Evolutionary conservation across 164 flowering plant species (phyloP), one percentile per base, ranked within the genome.

Genomic region (Santalum album): DNA sequence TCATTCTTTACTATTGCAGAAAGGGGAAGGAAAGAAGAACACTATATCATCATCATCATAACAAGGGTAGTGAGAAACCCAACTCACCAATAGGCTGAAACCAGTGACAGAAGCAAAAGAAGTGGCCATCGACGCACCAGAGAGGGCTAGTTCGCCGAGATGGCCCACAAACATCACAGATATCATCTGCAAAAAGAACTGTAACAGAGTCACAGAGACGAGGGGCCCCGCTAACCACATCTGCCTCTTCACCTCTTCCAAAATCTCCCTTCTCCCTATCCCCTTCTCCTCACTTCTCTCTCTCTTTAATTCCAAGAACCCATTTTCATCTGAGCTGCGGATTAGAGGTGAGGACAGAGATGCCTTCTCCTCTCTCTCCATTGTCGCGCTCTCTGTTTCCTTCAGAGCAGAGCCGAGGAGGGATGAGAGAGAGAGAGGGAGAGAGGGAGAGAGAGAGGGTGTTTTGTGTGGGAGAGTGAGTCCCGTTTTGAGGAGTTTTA

Each of bases 151-250:
- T 55, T 80, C 77, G 0, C 91, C 85, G 24, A 86, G 78, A 67
- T 86, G 96, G 10, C 95, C 95, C 25, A 84, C 90, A 60, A 79
- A 77, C 87, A 86, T 82, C 17, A 86, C 59, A 1, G 94, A 77
- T 12, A 86, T 78, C 23, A 80, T 40, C 59, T 85, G 88, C 49
- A 85, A 21, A 49, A 72, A 65, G 16, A 39, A 75, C 61, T 68
- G 74, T 43, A 78, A 65, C 0, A 82, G 36, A 32, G 62, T 64
- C 4, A 74, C 82, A 19, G 51, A 26, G 1, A 85, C 53, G 11
- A 87, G 53, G 26, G 92, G 96, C 40, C 82, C 90, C 1, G 86
- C 84, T 20, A 87, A 65, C 77, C 75, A 67, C 49, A 81, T 25
- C 70, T 80, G 92, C 61, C 63, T 79, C 68, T 71, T 82, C 56